phyloP scores from a whole-genome alignment of 768 basidiomycete genomes.

The Tricholoma bakamatsutake region DNA sequence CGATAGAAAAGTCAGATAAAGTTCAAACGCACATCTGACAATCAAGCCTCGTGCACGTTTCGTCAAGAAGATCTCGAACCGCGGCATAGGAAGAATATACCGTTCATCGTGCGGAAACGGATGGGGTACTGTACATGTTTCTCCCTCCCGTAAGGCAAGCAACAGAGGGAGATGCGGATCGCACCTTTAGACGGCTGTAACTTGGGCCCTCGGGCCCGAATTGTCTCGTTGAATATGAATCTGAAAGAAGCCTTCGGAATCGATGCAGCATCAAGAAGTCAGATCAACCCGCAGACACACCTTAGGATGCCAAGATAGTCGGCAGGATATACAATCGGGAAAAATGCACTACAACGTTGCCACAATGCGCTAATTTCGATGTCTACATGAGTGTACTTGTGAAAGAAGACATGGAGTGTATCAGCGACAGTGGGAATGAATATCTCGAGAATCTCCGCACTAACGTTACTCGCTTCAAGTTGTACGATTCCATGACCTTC shows the following conservation, averaged over 20 bases:
- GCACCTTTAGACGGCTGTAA: background rate
- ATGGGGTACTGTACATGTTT: background rate
- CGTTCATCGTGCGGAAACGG: background rate
- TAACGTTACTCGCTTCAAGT: too few relatives aligned
- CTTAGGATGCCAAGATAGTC: background rate
- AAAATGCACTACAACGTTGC: background rate
- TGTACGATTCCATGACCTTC: background rate
- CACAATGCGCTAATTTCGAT: background rate
- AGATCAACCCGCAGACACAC: background rate
- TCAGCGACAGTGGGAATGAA: background rate
- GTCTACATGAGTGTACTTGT: background rate
- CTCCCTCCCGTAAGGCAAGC: background rate
- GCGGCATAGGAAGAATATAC: background rate
- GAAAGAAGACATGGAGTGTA: background rate
- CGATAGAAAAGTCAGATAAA: background rate
- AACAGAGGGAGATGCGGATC: background rate
- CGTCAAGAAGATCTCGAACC: background rate
- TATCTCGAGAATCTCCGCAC: background rate
- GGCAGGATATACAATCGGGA: too few relatives aligned
- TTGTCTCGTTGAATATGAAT: background rate
- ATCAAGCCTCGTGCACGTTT: background rate
- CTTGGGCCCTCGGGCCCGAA: background rate
- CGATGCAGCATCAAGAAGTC: background rate
- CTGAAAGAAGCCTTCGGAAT: background rate
- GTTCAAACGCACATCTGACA: background rate